These are phyloP conservation scores for Penicillium roqueforti DNA, from an alignment of 495 filamentous ascomycete genomes.

Conservation along the genomic window DNA sequence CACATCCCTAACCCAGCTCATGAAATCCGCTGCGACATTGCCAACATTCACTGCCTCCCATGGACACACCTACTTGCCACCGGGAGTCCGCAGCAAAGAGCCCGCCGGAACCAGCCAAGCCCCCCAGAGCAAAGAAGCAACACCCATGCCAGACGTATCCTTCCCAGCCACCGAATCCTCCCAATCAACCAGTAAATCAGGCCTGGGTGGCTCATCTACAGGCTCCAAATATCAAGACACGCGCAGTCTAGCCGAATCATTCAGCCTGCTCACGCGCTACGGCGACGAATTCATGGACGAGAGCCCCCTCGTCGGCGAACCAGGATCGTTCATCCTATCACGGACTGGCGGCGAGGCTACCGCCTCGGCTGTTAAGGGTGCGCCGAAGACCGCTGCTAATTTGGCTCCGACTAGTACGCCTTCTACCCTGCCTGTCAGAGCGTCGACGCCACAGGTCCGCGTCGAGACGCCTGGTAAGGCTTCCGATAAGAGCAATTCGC, in stretches of 20 bases:
- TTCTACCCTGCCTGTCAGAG: constrained; percentile 15
- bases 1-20: constrained; percentile 62
- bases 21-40: constrained; percentile 57
- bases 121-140: constrained; percentile 52
- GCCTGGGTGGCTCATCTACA: constrained; percentile 32
- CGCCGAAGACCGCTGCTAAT: constrained; percentile 13
- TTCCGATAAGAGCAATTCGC: constrained; percentile 28
- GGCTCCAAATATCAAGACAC: constrained; percentile 39
- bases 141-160: constrained; percentile 53
- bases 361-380: constrained; percentile 9
- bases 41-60: constrained; percentile 68
- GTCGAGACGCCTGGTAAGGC: constrained; percentile 38
- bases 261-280: constrained; percentile 58
- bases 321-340: constrained; percentile 77
- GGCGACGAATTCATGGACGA: constrained; percentile 88
- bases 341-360: constrained; percentile 35
- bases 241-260: constrained; percentile 62
- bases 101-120: constrained; percentile 22
- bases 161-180: constrained; percentile 15
- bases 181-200: constrained; percentile 32
- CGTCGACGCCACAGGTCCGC: constrained; percentile 37
- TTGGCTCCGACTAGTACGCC: constrained; percentile 10
- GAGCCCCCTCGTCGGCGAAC: constrained; percentile 78
- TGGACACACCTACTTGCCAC: constrained; percentile 69
- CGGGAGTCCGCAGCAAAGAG: constrained; percentile 38